Evolutionary conservation across 176 grass and related monocot genomes (phyloP).

Genomic region (Carex myosuroides): DNA sequence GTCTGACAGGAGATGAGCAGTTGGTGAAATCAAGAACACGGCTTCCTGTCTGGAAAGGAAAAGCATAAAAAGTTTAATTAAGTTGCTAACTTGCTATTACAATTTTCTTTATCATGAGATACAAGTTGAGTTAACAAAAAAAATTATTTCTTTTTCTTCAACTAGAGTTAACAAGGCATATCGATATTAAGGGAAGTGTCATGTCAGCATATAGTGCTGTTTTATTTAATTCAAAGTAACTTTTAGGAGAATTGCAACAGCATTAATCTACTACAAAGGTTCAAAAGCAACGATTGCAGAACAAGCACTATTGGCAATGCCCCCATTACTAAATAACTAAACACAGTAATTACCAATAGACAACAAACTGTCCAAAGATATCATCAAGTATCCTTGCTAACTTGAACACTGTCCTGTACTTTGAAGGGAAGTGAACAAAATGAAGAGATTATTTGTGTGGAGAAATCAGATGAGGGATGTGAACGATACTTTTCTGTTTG

Average conservation of each 20-base stretch:
- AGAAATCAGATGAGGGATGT: not conserved
- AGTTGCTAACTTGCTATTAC: not conserved
- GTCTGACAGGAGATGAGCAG: constrained; percentile 45
- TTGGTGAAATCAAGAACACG: constrained; percentile 77
- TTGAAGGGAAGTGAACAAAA: not conserved
- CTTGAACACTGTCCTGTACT: not conserved
- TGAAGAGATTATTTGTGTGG: not conserved
- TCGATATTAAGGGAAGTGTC: not conserved
- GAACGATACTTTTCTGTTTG: not conserved
- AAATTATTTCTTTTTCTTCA: not conserved
- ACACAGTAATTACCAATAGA: not conserved
- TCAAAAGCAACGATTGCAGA: not conserved
- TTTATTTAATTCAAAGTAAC: not conserved
- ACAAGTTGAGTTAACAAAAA: not conserved
- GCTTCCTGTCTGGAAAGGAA: constrained; percentile 45
- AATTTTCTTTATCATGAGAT: not conserved
- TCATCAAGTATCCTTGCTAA: not conserved
- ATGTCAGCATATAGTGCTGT: not conserved
- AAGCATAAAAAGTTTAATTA: not conserved
- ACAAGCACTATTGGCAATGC: not conserved
- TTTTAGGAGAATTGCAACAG: not conserved
- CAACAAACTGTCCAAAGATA: not conserved
- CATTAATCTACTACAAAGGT: not conserved
- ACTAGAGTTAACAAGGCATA: not conserved
- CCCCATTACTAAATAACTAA: not conserved